Percentiles rank a stretch among this genome's conserved stretches.
Conservation (phyloP, 2,329 filamentous ascomycete genomes). For the Coniella vitis region DNA sequence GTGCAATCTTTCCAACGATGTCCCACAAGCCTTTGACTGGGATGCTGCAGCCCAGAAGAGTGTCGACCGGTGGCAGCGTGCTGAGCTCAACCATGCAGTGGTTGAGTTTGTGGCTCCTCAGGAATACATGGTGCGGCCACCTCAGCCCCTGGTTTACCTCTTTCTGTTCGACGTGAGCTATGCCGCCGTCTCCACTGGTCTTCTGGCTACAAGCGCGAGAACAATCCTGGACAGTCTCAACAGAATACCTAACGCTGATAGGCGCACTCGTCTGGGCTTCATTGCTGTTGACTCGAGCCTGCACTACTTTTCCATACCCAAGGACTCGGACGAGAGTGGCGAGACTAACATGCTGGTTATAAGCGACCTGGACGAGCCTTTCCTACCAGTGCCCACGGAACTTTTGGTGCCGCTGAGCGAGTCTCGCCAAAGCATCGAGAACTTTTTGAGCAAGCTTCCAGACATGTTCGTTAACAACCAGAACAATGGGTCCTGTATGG, state of each 20-base stretch:
- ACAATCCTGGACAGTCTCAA: slow-evolving; percentile 94
- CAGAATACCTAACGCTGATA: slow-evolving; percentile 95
- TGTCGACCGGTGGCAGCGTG: slow-evolving; percentile 84
- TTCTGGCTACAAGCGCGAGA: slow-evolving; percentile 84
- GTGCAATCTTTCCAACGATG: slow-evolving; percentile 98
- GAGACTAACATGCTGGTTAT: slow-evolving; percentile 91
- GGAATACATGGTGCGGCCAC: slow-evolving; percentile 98
- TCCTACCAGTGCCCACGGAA: slow-evolving; percentile 88
- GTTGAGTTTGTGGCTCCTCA: slow-evolving; percentile 97
- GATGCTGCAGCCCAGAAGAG: slow-evolving; percentile 86
- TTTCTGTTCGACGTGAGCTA: slow-evolving; percentile 96
- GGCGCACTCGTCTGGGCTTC: slow-evolving; percentile 86
- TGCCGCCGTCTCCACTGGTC: slow-evolving; percentile 78
- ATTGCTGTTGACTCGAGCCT: slow-evolving; percentile 91
- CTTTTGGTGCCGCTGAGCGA: slow-evolving; percentile 84
- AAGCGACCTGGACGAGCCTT: slow-evolving; percentile 92
- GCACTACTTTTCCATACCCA: slow-evolving; percentile 92
- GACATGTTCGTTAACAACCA: slow-evolving; percentile 96
- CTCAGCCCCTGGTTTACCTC: slow-evolving; percentile 89
- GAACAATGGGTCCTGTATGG: slow-evolving; percentile 86
- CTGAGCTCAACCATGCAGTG: slow-evolving; percentile 92
- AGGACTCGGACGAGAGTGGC: slow-evolving; percentile 75
- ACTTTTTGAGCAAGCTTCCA: slow-evolving; percentile 83
- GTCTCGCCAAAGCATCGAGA: slow-evolving; percentile 84
- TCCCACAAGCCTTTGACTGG: slow-evolving; percentile 99